Conservation (phyloP, 176 grass and related monocot species). For the Triticum turgidum region DNA sequence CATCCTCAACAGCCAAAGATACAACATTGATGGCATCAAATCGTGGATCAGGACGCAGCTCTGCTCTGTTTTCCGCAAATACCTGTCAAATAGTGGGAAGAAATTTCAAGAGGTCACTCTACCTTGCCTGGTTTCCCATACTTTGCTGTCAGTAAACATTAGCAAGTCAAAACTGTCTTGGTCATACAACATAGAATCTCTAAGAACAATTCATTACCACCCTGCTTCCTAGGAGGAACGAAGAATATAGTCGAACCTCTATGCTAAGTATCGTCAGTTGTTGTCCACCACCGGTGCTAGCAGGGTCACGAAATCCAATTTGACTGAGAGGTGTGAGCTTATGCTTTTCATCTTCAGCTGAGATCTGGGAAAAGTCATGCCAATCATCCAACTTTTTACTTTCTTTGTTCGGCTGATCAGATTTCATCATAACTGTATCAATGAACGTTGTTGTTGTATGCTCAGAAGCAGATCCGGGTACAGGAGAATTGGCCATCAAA, state of each 20-base stretch:
- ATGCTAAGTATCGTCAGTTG: conserved; percentile 83
- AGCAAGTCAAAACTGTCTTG: conserved; percentile 16
- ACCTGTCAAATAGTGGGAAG: conserved; percentile 55
- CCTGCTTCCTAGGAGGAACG: neutral
- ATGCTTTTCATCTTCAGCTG: conserved; percentile 63
- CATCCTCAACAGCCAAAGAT: conserved; percentile 70
- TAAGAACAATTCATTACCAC: conserved; percentile 5
- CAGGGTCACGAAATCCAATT: conserved; percentile 84
- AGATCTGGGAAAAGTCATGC: conserved; percentile 87
- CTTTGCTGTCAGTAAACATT: neutral
- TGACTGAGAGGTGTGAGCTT: conserved; percentile 86
- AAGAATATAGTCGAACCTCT: conserved; percentile 50
- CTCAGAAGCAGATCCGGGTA: conserved; percentile 33
- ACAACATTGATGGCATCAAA: conserved; percentile 87
- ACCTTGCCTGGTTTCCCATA: conserved; percentile 18
- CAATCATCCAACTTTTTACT: conserved; percentile 25
- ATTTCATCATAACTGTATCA: conserved; percentile 26
- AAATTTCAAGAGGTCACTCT: conserved; percentile 37
- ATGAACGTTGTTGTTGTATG: conserved; percentile 2
- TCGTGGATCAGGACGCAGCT: conserved; percentile 72
- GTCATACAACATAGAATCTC: neutral
- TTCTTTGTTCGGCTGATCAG: conserved; percentile 31
- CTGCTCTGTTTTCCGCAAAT: conserved; percentile 75
- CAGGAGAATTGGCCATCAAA: conserved; percentile 31
- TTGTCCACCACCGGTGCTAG: conserved; percentile 70